These are phyloP conservation scores for Zopfochytrium polystomum DNA, from an alignment of 371 early-diverging fungal species.

Conservation along the genomic window DNA sequence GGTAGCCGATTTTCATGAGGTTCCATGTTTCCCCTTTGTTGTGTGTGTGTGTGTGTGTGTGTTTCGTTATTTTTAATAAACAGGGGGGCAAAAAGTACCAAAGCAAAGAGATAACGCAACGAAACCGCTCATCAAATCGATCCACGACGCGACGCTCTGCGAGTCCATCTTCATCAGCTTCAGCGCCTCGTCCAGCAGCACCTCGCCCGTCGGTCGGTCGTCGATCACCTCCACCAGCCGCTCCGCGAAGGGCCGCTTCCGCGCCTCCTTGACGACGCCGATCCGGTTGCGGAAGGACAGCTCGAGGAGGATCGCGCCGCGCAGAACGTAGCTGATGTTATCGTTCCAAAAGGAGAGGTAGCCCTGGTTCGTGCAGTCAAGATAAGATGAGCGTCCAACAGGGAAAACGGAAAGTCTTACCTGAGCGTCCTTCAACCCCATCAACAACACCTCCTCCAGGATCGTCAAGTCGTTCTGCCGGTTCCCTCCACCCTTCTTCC, in stretches of 20 bases:
- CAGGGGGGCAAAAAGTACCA: background rate
- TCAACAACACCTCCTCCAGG: constrained; percentile 89
- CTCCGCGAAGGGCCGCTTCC: constrained; percentile 77
- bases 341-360: constrained; percentile 98
- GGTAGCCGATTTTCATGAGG: constrained; percentile 91
- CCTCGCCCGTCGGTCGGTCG: constrained; percentile 83
- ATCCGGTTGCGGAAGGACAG: constrained; percentile 88
- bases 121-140: constrained; percentile 93
- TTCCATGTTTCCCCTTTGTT: constrained; percentile 94
- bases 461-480: constrained; percentile 66
- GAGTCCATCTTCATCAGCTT: constrained; percentile 71
- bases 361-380: constrained; percentile 52
- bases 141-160: constrained; percentile 84
- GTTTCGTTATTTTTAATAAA: too few relatives aligned
- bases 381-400: background rate
- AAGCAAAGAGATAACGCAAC: constrained; percentile 5
- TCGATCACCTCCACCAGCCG: constrained; percentile 82
- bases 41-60: too few relatives aligned
- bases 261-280: constrained; percentile 79
- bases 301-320: constrained; percentile 94
- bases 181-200: constrained; percentile 92
- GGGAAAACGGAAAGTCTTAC: constrained; percentile 37
- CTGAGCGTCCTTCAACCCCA: constrained; percentile 93
- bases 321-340: constrained; percentile 88
- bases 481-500: constrained; percentile 29